A percentile compares a stretch with the other conserved stretches of the same genome.
Evolutionary conservation across 2,329 filamentous ascomycete species (phyloP).

Genomic region (Colletotrichum plurivorum): DNA sequence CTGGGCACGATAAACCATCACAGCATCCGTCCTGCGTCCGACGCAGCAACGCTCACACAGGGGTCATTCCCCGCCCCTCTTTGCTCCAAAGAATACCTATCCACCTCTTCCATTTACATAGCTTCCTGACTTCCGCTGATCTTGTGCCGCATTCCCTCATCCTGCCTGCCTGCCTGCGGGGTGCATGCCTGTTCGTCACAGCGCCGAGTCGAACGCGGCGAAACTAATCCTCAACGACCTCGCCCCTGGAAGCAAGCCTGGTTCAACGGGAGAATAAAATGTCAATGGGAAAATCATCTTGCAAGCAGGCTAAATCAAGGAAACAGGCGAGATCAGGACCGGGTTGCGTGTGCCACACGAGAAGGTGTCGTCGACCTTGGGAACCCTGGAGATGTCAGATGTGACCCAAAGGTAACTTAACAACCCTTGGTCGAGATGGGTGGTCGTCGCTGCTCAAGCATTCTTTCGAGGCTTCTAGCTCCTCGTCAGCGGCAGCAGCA

Average conservation of each 20-base stretch:
- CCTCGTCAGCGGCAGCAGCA: slow-evolving; percentile 20
- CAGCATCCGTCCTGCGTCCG: slow-evolving; percentile 4
- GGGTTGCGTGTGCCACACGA: too few species aligned
- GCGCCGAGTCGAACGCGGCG: slow-evolving; percentile 29
- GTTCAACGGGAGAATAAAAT: not conserved
- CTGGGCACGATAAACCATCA: not conserved
- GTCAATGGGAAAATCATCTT: slow-evolving; percentile 42
- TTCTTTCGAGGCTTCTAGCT: slow-evolving; percentile 10
- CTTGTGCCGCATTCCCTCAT: slow-evolving; percentile 37
- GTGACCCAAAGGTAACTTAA: not conserved
- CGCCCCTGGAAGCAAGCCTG: slow-evolving; percentile 2
- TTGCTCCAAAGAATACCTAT: slow-evolving; percentile 6
- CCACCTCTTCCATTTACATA: slow-evolving; percentile 7
- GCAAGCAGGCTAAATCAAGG: not conserved
- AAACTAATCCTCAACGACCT: not conserved
- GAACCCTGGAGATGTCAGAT: slow-evolving; percentile 7
- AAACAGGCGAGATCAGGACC: not conserved
- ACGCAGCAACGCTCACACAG: slow-evolving; percentile 3
- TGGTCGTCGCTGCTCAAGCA: slow-evolving; percentile 20
- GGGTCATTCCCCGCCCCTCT: slow-evolving; percentile 31
- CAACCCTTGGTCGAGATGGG: not conserved
- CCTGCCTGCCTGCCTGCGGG: slow-evolving; percentile 23
- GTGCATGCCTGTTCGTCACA: slow-evolving; percentile 28
- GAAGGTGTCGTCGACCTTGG: not conserved
- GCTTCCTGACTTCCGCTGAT: slow-evolving; percentile 26